phyloP scores from a whole-genome alignment of 768 basidiomycete species.

The Porphyrellus cyaneotinctus region DNA sequence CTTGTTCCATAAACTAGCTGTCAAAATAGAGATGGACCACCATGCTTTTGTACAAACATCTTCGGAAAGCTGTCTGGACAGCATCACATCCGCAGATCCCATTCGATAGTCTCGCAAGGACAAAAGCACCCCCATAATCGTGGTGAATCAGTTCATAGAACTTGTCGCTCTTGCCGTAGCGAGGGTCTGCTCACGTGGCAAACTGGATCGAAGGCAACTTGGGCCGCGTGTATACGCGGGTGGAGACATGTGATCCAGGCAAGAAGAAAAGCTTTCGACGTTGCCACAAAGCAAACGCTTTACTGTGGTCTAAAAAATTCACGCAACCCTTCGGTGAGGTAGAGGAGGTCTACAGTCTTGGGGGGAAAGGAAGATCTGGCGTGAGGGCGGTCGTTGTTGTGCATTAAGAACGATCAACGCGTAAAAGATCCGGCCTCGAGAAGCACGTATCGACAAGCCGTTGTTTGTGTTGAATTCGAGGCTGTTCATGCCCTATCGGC shows the following conservation, averaged over 20 bases:
- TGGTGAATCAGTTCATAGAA: not conserved
- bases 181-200: conserved; percentile 28
- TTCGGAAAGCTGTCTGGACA: conserved; percentile 4
- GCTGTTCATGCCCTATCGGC: no score
- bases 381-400: no score
- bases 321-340: no score
- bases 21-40: not conserved
- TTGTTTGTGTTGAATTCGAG: no score
- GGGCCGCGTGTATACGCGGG: conserved; percentile 29
- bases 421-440: no score
- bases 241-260: conserved; percentile 25
- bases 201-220: conserved; percentile 26
- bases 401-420: no score
- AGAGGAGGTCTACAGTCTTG: no score
- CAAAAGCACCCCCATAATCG: conserved; percentile 7
- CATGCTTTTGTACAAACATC: conserved; percentile 4
- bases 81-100: conserved; percentile 13
- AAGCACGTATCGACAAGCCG: no score
- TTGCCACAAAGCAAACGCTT: conserved; percentile 1
- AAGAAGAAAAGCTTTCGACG: conserved; percentile 22
- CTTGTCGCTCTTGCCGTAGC: not conserved
- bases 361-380: no score
- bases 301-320: no score
- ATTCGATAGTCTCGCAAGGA: conserved; percentile 11
- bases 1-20: conserved; percentile 1